Evolutionary conservation across 331 rosid species (phyloP), one percentile per base, ranked within the genome.

Genomic region (Saraca asoca): DNA sequence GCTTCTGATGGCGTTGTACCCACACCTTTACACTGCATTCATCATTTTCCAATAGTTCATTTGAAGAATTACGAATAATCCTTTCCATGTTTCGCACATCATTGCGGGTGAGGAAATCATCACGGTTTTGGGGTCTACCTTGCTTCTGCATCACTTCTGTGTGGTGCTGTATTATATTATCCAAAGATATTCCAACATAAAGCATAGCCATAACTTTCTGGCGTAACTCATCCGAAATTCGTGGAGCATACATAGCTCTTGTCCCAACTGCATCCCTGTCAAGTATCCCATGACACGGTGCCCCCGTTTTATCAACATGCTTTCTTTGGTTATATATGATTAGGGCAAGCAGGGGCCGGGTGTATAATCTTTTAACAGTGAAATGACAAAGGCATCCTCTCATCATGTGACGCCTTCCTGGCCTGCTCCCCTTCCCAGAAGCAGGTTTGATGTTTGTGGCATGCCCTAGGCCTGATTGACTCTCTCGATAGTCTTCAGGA

Each of bases 11-110:
- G 15, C 84, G 82, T 70, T 89, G 89, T 39, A 87, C 85, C 96
- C 95, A 89, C 45, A 85, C 71, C 71, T 62, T 85, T 63, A 75
- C 81, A 71, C 89, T 89, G 78, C 61, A 77, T 37, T 80, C 88
- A 69, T 82, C 96, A 79, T 66, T 73, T 70, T 24, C 72, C 54
- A 75, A 82, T 43, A 85, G 70, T 75, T 85, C 85, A 20, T 65
- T 85, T 18, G 94, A 82, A 75, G 86, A 77, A 72, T 75, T 83
- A 68, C 75, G 88, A 50, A 85, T 72, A 72, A 77, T 72, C 81
- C 91, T 85, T 82, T 89, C 96, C 89, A 89, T 89, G 79, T 89
- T 89, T 45, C 91, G 94, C 54, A 89, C 91, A 71, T 89, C 94
- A 73, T 80, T 85, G 34, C 94, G 86, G 51, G 88, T 87, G n/a